Evolutionary conservation across 2,329 filamentous ascomycete genomes (phyloP), one percentile per base, ranked within the genome.

Genomic region (Annulohypoxylon truncatum): DNA sequence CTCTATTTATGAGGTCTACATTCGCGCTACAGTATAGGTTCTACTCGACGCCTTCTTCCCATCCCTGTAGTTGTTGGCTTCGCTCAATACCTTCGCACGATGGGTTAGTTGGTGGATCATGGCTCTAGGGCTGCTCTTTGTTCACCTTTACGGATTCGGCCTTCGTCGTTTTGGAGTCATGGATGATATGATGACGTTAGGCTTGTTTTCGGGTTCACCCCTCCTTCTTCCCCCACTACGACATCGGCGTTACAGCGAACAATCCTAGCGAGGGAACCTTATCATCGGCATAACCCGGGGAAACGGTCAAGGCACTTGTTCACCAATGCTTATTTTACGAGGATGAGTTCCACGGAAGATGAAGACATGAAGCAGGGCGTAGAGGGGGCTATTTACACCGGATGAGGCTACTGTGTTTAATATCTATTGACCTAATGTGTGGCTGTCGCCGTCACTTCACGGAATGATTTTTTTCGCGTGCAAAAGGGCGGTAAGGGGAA

Each of bases 111-210:
- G 46, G 38, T 42, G 42, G 18, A 46, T 44, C 33, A 50, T 56
- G 28, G 40, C 42, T 46, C 7, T 20, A 50, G 51, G 28, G 40
- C 42, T 46, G 8, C 18, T 56, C 18, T 60, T 52, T 62, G 52
- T 66, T 40, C 64, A 31, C 58, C 44, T 56, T 47, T 52, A 47
- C 52, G 48, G 8, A 67, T 64, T 67, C 38, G 52, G 57, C 53
- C 56, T 50, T 60, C 60, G 38, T 35, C 29, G 15, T 29, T 53
- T 60, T 53, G 64, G 51, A 22, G 51, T 51, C 47, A 56, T 28
- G 56, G 24, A 64, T 48, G 51, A 46, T 48, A 52, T 55, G 42
- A 64, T 57, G 62, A 66, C 65, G 65, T 68, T 62, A 20, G 35
- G 26, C n/a, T 5, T 29, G 29, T 53, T 44, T 29, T 20, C 42